Conservation (phyloP, 257 asterid species). For the Knoxia roxburghii region DNA sequence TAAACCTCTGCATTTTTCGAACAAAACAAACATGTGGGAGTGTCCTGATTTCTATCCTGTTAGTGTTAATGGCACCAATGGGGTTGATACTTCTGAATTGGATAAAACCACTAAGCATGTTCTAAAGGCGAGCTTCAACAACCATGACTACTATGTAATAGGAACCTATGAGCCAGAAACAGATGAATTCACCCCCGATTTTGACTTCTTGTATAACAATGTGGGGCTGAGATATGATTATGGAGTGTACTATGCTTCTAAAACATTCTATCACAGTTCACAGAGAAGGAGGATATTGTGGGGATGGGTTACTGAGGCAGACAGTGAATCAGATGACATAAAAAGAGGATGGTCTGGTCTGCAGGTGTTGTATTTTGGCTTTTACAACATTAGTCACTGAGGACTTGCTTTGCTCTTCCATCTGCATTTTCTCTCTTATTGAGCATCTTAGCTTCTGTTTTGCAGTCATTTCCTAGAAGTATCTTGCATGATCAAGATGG, state of each 20-base stretch:
- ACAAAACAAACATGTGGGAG: constrained; percentile 57
- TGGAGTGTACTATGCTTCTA: constrained; percentile 76
- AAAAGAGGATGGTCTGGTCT: constrained; percentile 53
- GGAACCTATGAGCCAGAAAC: constrained; percentile 35
- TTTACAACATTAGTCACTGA: not conserved
- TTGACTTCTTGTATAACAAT: constrained; percentile 43
- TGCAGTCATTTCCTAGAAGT: constrained; percentile 65
- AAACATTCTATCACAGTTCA: constrained; percentile 55
- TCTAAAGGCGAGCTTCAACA: constrained; percentile 60
- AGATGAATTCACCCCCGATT: constrained; percentile 44
- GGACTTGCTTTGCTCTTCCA: not conserved
- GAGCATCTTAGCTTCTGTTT: not conserved
- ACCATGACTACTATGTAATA: constrained; percentile 49
- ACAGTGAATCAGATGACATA: constrained; percentile 37
- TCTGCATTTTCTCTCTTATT: not conserved
- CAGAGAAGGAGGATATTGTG: constrained; percentile 58
- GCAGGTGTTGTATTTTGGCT: constrained; percentile 19
- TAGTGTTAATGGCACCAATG: constrained; percentile 18
- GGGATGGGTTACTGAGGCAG: constrained; percentile 76
- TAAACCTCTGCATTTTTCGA: constrained; percentile 41
- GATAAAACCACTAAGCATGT: constrained; percentile 45
- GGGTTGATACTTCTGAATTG: constrained; percentile 45
- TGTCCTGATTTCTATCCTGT: constrained; percentile 80
- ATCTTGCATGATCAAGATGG: constrained; percentile 51
- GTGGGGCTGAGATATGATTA: constrained; percentile 59